Evolutionary conservation across 129 eudicot genomes (phyloP).

Genomic region (Chrysanthemum seticuspe): DNA sequence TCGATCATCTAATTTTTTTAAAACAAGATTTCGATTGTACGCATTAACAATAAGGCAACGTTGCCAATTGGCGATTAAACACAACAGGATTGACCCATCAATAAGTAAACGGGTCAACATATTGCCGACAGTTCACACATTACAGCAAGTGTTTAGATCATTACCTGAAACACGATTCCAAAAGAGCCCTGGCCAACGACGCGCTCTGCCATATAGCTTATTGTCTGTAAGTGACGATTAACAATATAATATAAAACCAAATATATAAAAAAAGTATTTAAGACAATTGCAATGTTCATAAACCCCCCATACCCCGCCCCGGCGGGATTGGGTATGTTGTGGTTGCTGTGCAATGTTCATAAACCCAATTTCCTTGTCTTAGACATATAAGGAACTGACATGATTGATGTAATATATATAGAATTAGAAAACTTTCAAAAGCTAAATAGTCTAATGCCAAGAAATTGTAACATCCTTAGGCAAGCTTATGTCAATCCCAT

Average conservation of each 20-base stretch:
- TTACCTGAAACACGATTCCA: conserved; percentile 71
- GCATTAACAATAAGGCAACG: too few relatives aligned
- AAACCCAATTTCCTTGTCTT: neutral
- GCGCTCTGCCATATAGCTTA: conserved; percentile 79
- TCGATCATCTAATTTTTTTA: too few relatives aligned
- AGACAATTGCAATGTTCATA: neutral
- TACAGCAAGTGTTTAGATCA: neutral
- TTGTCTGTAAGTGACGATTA: conserved; percentile 38
- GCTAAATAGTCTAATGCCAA: neutral
- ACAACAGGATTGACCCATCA: too few relatives aligned
- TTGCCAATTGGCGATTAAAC: too few relatives aligned
- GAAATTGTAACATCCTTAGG: too few relatives aligned
- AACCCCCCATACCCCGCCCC: neutral
- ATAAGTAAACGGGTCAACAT: neutral
- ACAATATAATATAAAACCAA: neutral
- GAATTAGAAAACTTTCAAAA: neutral
- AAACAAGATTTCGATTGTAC: too few relatives aligned
- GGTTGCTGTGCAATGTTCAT: too few relatives aligned
- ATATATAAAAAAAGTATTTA: neutral
- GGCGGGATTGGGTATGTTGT: too few relatives aligned
- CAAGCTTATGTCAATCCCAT: neutral
- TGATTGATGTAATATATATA: neutral
- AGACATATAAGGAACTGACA: neutral
- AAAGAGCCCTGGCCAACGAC: conserved; percentile 73
- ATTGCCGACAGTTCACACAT: too few relatives aligned